Conservation (phyloP, 2,329 filamentous ascomycete species). For the Fusarium irregulare region DNA sequence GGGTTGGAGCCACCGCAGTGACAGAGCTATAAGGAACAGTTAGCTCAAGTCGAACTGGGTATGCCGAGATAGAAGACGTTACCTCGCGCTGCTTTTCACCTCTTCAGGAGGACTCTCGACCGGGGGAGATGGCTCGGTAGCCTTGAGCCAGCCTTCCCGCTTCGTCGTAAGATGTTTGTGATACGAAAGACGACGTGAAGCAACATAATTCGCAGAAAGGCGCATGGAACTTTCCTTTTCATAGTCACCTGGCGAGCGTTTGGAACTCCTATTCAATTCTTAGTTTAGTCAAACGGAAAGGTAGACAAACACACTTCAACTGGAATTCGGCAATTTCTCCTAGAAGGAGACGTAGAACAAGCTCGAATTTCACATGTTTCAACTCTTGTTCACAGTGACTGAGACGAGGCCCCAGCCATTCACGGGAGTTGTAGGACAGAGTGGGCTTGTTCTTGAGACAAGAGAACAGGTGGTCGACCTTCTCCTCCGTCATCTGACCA, state of each 20-base stretch:
- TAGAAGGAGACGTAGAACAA: slow-evolving; percentile 3
- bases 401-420: slow-evolving; percentile 11
- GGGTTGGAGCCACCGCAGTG: neutral
- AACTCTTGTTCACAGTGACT: neutral
- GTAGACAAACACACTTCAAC: no score
- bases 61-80: rapidly evolving
- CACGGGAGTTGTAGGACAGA: neutral
- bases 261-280: no score
- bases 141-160: neutral
- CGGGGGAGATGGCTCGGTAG: rapidly evolving
- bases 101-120: neutral
- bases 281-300: no score
- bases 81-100: neutral
- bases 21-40: neutral
- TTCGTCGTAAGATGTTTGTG: neutral
- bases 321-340: slow-evolving; percentile 12
- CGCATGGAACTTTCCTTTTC: neutral
- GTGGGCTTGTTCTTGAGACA: neutral
- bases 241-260: neutral
- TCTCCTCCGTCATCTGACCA: rapidly evolving
- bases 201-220: neutral
- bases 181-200: neutral
- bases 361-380: slow-evolving; percentile 5
- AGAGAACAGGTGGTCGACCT: neutral
- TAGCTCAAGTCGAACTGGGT: rapidly evolving